phyloP scores from a whole-genome alignment of 2,329 filamentous ascomycete genomes.

The Verticillium alfalfae region DNA sequence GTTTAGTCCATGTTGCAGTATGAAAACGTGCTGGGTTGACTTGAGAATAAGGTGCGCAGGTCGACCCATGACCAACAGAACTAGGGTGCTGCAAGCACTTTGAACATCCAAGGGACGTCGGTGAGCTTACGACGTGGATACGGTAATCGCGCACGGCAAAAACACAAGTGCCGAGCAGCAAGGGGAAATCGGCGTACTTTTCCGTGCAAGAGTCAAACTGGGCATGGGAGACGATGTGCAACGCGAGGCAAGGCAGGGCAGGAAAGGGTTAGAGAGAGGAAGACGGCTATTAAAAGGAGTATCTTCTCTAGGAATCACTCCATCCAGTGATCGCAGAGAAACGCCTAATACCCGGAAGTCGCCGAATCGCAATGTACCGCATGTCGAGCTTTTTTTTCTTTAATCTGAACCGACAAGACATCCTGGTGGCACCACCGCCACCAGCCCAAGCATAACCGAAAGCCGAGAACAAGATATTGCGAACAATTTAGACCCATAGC shows the following conservation, averaged over 20 bases:
- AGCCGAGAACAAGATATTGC: neutral
- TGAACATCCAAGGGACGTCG: neutral
- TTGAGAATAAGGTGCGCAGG: no score
- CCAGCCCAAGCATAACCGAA: neutral
- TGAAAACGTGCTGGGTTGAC: no score
- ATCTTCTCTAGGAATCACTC: conserved; percentile 1
- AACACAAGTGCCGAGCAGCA: neutral
- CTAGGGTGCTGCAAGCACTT: no score
- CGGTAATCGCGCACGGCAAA: neutral
- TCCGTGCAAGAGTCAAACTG: neutral
- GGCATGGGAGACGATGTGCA: neutral
- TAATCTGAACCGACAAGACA: neutral
- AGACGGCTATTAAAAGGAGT: conserved; percentile 1
- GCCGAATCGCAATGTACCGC: neutral
- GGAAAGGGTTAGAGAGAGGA: neutral
- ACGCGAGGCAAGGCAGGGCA: neutral
- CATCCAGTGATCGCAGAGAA: neutral
- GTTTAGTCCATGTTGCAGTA: neutral
- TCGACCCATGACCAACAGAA: no score
- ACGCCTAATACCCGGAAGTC: neutral
- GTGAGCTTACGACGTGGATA: neutral
- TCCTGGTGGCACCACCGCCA: neutral
- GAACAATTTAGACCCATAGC: conserved; percentile 3
- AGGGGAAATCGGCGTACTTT: neutral
- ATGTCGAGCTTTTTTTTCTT: neutral